Conservation (phyloP, 2,329 filamentous ascomycete species). For the Pseudomassariella vexata region DNA sequence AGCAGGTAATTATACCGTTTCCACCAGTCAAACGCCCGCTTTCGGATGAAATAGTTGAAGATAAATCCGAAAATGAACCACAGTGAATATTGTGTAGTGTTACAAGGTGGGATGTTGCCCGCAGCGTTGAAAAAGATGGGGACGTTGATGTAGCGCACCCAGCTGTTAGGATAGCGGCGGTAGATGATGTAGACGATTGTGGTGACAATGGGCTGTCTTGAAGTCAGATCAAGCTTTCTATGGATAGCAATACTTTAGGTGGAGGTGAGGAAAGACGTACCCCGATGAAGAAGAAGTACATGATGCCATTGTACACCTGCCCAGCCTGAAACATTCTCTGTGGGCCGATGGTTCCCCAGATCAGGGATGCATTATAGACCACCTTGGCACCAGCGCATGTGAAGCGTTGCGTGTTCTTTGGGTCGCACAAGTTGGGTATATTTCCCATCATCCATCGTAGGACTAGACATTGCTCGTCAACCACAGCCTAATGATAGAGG, state of each 20-base stretch:
- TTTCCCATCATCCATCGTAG: slow-evolving; percentile 22
- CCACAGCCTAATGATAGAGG: too few species aligned
- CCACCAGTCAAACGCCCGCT: slow-evolving; percentile 25
- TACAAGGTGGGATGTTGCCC: slow-evolving; percentile 25
- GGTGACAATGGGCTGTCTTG: slow-evolving; percentile 20
- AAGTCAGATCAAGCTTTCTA: background rate
- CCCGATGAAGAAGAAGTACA: slow-evolving; percentile 26
- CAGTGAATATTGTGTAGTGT: slow-evolving; percentile 23
- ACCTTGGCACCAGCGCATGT: slow-evolving; percentile 26
- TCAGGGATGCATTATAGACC: slow-evolving; percentile 25
- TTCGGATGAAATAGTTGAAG: slow-evolving; percentile 24
- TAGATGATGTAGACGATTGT: slow-evolving; percentile 21
- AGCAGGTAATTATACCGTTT: slow-evolving; percentile 25
- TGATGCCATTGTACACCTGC: slow-evolving; percentile 21
- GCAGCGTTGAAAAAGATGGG: slow-evolving; percentile 27
- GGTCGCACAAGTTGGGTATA: slow-evolving; percentile 20
- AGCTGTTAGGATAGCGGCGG: slow-evolving; percentile 22
- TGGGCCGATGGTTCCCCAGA: slow-evolving; percentile 27
- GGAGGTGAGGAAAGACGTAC: slow-evolving; percentile 12
- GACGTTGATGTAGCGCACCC: slow-evolving; percentile 25
- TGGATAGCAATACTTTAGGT: too few species aligned
- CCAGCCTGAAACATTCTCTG: slow-evolving; percentile 25
- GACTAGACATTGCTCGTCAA: too few species aligned
- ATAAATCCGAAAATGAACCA: slow-evolving; percentile 26
- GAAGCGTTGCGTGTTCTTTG: slow-evolving; percentile 24